Evolutionary conservation across 345 rosid genomes (phyloP), one percentile per base, ranked within the genome.

Genomic region (Brassica nigra): DNA sequence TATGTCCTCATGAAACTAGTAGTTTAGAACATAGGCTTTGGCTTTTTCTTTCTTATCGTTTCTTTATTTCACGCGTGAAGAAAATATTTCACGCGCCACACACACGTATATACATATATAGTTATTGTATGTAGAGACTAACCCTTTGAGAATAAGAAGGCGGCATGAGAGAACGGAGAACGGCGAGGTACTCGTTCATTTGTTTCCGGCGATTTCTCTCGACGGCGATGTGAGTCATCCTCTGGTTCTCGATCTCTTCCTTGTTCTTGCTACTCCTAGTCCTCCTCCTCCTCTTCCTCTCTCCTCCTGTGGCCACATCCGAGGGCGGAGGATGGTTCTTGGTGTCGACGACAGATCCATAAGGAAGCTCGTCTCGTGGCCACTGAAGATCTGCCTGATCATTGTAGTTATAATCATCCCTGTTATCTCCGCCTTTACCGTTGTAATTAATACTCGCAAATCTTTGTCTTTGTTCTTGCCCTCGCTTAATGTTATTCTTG

Each of bases 121-220:
- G 1, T 3, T 67, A 4, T 12, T 61, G 64, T 79, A 49, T 74
- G 63, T 66, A 71, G 63, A 81, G 81, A 76, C 83, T 76, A 71
- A 92, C 98, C 96, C 96, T 88, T 83, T 94, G 98, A 73, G 91
- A 90, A 84, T 94, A 92, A 68, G 93, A 85, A 68, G 96, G 83
- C n/a, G 98, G 98, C 96, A 94, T 92, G 75, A 94, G 81, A 66
- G 98, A 89, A 59, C 97, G 89, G 57, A 94, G 94, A 36, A 83
- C 90, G 63, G 90, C 79, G 27, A 94, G 88, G 86, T 90, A 94
- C 81, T 94, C 94, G 31, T 94, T 94, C 98, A 94, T 94, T 76
- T 88, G 97, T 82, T 92, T 94, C 76, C 98, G 91, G 65, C 98
- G 97, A 86, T 94, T 94, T 49, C 98, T 89, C 86, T 94, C 98